These are phyloP conservation scores for Jasminum sambac DNA, from an alignment of 257 asterid species.

Conservation along the genomic window DNA sequence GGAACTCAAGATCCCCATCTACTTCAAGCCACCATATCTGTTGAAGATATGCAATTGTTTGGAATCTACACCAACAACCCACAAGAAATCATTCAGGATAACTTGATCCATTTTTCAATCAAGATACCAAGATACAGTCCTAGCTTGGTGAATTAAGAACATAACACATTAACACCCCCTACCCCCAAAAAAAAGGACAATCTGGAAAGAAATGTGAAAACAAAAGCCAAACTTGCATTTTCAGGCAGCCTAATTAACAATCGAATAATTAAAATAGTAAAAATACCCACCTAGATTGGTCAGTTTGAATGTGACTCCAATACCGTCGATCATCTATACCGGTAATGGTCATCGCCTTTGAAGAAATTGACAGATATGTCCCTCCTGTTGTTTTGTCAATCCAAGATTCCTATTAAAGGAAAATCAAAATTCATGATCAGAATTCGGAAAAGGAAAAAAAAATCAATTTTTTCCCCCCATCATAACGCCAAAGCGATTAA, in stretches of 20 bases:
- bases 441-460: background rate
- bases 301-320: conserved; percentile 71
- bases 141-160: too few species aligned
- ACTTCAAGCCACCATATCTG: conserved; percentile 96
- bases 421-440: background rate
- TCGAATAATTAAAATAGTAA: conserved; percentile 12
- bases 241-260: background rate
- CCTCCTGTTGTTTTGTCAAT: conserved; percentile 82
- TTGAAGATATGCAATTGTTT: conserved; percentile 75
- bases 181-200: too few species aligned
- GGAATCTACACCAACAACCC: conserved; percentile 45
- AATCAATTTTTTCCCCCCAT: background rate
- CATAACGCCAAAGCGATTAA: too few species aligned
- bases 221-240: too few species aligned
- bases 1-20: conserved; percentile 70
- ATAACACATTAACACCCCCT: too few species aligned
- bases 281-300: conserved; percentile 75
- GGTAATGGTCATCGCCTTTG: conserved; percentile 71
- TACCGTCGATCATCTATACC: conserved; percentile 91
- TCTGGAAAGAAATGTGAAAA: too few species aligned
- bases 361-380: conserved; percentile 68
- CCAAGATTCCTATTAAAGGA: conserved; percentile 62
- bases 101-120: too few species aligned
- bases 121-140: too few species aligned
- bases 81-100: conserved; percentile 4